These are phyloP conservation scores for Sclerotinia trifoliorum DNA, from an alignment of 2,329 filamentous ascomycete genomes.

Conservation along the genomic window DNA sequence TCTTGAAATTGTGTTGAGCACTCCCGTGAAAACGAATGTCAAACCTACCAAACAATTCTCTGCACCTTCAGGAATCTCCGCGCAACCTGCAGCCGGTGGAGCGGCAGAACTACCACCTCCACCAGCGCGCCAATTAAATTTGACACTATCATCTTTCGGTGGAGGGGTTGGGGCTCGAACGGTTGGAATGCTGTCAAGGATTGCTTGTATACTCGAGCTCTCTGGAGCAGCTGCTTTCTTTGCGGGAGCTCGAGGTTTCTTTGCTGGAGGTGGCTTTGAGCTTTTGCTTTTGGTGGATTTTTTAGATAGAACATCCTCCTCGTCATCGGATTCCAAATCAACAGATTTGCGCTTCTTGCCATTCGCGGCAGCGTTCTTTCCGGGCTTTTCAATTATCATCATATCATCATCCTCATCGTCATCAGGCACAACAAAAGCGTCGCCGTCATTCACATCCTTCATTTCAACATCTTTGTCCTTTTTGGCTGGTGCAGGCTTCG, in stretches of 20 bases:
- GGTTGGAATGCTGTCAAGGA: conserved; percentile 82
- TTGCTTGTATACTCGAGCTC: conserved; percentile 72
- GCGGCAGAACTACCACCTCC: conserved; percentile 60
- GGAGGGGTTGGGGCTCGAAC: conserved; percentile 83
- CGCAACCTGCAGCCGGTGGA: conserved; percentile 60
- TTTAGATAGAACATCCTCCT: conserved; percentile 53
- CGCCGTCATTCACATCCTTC: conserved; percentile 39
- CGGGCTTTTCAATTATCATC: conserved; percentile 35
- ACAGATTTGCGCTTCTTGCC: conserved; percentile 60
- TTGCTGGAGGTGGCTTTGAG: conserved; percentile 38
- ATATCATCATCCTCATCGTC: conserved; percentile 50
- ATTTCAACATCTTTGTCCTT: conserved; percentile 50
- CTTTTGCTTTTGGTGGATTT: conserved; percentile 46
- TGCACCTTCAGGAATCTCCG: conserved; percentile 75
- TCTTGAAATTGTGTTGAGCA: conserved; percentile 75
- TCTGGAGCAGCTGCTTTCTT: conserved; percentile 68
- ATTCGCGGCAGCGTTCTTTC: conserved; percentile 36
- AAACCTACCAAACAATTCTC: conserved; percentile 89
- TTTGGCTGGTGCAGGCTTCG: conserved; percentile 41
- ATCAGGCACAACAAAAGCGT: conserved; percentile 34
- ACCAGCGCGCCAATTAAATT: conserved; percentile 76
- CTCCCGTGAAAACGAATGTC: conserved; percentile 92
- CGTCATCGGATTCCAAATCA: conserved; percentile 54
- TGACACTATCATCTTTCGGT: conserved; percentile 63
- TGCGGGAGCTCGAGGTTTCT: conserved; percentile 39